Evolutionary conservation across 352 stramenopile species (phyloP).

Genomic region (Phytophthora rubi): DNA sequence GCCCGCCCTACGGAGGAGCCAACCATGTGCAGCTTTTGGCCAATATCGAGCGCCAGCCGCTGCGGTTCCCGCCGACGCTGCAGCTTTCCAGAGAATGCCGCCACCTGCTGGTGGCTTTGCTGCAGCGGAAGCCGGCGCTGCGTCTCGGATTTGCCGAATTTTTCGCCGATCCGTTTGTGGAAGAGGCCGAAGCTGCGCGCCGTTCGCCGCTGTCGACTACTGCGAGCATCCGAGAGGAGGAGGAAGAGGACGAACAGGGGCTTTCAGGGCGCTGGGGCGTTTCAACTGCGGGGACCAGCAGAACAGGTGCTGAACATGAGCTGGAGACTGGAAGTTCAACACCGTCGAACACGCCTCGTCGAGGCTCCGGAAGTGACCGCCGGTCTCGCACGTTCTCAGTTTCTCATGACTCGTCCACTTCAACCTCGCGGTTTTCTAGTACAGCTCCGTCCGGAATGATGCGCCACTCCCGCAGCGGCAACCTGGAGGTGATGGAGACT

Average conservation of each 20-base stretch:
- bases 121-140: slow-evolving; percentile 88
- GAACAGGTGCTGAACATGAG: slow-evolving; percentile 10
- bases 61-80: slow-evolving; percentile 87
- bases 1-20: slow-evolving; percentile 93
- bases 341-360: slow-evolving; percentile 4
- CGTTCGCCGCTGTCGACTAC: slow-evolving; percentile 33
- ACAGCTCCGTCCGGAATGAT: slow-evolving; percentile 33
- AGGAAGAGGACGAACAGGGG: slow-evolving; percentile 53
- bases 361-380: slow-evolving; percentile 19
- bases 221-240: slow-evolving; percentile 67
- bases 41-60: slow-evolving; percentile 93
- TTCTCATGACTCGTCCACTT: slow-evolving; percentile 34
- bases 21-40: slow-evolving; percentile 95
- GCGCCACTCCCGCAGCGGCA: slow-evolving; percentile 59
- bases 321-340: not conserved
- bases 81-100: slow-evolving; percentile 85
- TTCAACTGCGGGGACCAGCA: slow-evolving; percentile 24
- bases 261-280: slow-evolving; percentile 20
- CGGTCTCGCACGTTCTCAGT: slow-evolving; percentile 47
- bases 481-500: slow-evolving; percentile 74
- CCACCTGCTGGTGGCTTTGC: slow-evolving; percentile 71
- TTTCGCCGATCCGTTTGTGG: slow-evolving; percentile 80
- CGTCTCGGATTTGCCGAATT: slow-evolving; percentile 93
- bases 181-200: slow-evolving; percentile 21
- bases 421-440: slow-evolving; percentile 39